These are phyloP conservation scores for Sonneratia alba DNA, from an alignment of 345 rosid species.

Conservation along the genomic window DNA sequence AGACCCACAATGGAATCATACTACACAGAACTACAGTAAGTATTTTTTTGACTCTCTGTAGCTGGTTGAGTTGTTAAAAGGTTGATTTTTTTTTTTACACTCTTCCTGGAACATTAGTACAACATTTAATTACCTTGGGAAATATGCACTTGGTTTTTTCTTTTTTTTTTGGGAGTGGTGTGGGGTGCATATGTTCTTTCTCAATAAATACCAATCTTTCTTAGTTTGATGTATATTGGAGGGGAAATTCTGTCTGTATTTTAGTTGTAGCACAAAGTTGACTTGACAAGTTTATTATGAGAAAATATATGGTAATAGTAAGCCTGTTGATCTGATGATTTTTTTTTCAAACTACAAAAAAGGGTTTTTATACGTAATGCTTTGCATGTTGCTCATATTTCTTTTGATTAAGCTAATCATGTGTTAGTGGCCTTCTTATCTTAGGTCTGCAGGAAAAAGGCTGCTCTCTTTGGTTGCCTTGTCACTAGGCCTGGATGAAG, in stretches of 20 bases:
- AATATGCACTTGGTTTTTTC: background rate
- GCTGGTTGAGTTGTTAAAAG: slow-evolving; percentile 5
- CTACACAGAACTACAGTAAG: slow-evolving; percentile 40
- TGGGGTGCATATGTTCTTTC: no score
- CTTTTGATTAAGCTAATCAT: background rate
- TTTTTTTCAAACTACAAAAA: no score
- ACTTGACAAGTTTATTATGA: no score
- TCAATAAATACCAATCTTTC: no score
- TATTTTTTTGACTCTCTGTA: slow-evolving; percentile 7
- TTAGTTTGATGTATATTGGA: no score
- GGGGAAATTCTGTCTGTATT: no score
- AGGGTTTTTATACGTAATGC: no score
- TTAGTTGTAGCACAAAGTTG: no score
- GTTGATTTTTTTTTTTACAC: background rate
- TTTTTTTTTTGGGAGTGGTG: no score
- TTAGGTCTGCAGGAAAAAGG: slow-evolving; percentile 48
- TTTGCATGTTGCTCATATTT: background rate
- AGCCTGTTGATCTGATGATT: background rate
- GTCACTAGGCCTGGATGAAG: slow-evolving; percentile 57
- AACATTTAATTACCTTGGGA: no score
- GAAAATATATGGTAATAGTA: no score
- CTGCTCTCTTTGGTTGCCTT: slow-evolving; percentile 51
- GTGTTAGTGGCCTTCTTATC: slow-evolving; percentile 6
- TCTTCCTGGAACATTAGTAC: background rate
- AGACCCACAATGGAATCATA: slow-evolving; percentile 52